Base-by-base conservation (phyloP, 345 rosid species). In the Ceriops tagal region DNA sequence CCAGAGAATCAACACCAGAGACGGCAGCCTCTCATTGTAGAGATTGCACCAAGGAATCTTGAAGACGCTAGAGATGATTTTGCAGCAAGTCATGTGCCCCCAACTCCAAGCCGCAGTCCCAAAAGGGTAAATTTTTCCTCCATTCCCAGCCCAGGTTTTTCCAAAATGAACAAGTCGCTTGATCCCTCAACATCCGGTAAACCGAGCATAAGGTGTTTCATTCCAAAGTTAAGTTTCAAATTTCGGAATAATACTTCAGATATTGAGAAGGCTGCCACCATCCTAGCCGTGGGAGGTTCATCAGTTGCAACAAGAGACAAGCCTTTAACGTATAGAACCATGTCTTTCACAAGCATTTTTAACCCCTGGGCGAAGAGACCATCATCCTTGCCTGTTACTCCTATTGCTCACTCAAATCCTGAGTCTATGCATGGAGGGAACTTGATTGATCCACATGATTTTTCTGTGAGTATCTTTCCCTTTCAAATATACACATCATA, bases 71-170 rank as follows among this genome's bases (percentile, higher is more conserved):
- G 64, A 15, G 92, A 78, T 15, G 93, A 84, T 53, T 53, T 71
- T 28, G 69, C 57, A 73, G 73, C 78, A 71, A 66, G 77, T 51
- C 78, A 85, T 73, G 79, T 76, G 65, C 85, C 93, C 27, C 74
- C 78, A 56, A 81, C 92, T 35, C 87, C 93, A 39, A 79, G 79
- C 69, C 80, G 75, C 62, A 78, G 89, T 58, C 88, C 89, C 4
- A 89, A 79, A 79, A 87, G 82, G 80, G 96, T 87, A 24, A 89
- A 83, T 73, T 92, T 92, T 82, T 86, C 96, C 53, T 96, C 99
- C 37, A 34, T 8, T 34, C 37, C 37, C 10, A 34, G 37, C 9
- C 10, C 37, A 9, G 57, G 55, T 89, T 69, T 76, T 65, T 65
- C 82, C 56, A 77, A 52, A 72, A 69, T 68, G 31, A 69, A 70